Evolutionary conservation across 768 basidiomycete genomes (phyloP).

Genomic region (Naematelia aurantialba): DNA sequence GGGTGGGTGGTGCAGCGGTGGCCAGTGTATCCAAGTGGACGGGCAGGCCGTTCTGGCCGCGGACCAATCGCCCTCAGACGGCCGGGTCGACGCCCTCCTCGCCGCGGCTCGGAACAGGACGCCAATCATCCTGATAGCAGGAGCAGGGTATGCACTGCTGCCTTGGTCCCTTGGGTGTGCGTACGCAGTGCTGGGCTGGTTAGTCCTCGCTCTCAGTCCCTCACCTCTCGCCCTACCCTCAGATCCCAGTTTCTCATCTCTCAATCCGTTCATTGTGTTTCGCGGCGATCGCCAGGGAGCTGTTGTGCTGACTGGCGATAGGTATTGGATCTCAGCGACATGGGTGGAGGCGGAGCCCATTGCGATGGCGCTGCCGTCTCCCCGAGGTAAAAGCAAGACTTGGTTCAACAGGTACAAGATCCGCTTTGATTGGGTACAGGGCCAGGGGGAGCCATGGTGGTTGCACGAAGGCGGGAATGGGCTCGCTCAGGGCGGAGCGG

Average conservation of each 20-base stretch:
- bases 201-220: no score
- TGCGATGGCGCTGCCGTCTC: conserved; percentile 3
- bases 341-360: conserved; percentile 41
- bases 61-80: conserved; percentile 31
- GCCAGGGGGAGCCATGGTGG: conserved; percentile 43
- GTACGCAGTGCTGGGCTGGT: conserved; percentile 42
- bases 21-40: conserved; percentile 27
- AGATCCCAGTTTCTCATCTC: no score
- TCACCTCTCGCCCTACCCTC: not conserved
- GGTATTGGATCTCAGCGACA: conserved; percentile 37
- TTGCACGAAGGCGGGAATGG: not conserved
- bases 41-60: conserved; percentile 16
- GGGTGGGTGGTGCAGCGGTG: conserved; percentile 16
- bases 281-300: no score
- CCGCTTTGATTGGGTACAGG: conserved; percentile 40
- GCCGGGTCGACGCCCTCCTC: conserved; percentile 30
- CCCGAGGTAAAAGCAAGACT: conserved; percentile 5
- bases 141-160: conserved; percentile 27
- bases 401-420: conserved; percentile 39
- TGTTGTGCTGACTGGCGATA: conserved; percentile 11
- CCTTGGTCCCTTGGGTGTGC: conserved; percentile 35
- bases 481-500: not conserved
- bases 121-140: conserved; percentile 39
- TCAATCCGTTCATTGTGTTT: no score
- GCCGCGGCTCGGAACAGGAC: conserved; percentile 17